Evolutionary conservation across 129 eudicot genomes (phyloP).

Genomic region (Centaurea solstitialis): DNA sequence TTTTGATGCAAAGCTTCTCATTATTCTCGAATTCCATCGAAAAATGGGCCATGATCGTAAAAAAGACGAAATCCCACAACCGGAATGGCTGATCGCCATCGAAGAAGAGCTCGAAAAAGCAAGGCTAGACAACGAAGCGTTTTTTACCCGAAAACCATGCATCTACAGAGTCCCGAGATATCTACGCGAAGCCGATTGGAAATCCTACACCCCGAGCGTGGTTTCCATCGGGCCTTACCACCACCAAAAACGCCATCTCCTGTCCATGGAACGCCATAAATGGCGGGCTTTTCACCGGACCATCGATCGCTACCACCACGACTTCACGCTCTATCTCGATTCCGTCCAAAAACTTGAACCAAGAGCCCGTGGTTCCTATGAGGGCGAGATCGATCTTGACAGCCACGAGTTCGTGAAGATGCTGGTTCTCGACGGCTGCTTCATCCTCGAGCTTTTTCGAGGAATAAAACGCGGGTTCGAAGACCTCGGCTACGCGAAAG

Average conservation of each 20-base stretch:
- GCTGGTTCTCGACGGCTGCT: constrained; percentile 68
- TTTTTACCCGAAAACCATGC: constrained; percentile 49
- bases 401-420: constrained; percentile 60
- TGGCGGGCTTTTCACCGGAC: constrained; percentile 68
- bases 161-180: constrained; percentile 67
- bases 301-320: constrained; percentile 42
- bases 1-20: background rate
- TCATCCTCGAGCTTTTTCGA: constrained; percentile 64
- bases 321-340: constrained; percentile 45
- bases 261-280: constrained; percentile 67
- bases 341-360: constrained; percentile 52
- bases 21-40: background rate
- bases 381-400: constrained; percentile 45
- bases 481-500: constrained; percentile 44
- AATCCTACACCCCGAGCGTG: constrained; percentile 60
- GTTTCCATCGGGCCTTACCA: constrained; percentile 82
- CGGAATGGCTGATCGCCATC: constrained; percentile 59
- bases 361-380: constrained; percentile 62
- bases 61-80: constrained; percentile 14
- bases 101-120: constrained; percentile 52
- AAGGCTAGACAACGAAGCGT: constrained; percentile 40
- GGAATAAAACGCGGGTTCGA: constrained; percentile 52
- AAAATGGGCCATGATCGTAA: background rate
- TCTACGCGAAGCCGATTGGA: constrained; percentile 58
- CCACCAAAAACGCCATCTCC: constrained; percentile 45